A percentile compares a stretch with the other conserved stretches of the same genome.
Conservation (phyloP, 148 eudicot species). For the Cornus suecica region DNA sequence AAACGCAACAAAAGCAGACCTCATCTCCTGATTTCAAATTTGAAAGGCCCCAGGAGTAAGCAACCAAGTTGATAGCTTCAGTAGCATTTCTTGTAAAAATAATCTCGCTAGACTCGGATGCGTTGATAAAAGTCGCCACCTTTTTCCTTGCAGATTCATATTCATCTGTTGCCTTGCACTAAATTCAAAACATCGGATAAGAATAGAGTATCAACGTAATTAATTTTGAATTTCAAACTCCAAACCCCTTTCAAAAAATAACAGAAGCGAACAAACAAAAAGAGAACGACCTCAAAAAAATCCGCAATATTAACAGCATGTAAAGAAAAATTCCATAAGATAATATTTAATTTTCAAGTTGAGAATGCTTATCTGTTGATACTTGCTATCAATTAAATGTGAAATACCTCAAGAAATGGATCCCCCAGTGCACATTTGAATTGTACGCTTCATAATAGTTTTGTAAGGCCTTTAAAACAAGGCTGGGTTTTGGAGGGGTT, state of each 20-base stretch:
- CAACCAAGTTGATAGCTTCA: constrained; percentile 93
- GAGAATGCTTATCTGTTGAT: neutral
- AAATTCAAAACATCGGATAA: constrained; percentile 7
- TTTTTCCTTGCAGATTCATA: constrained; percentile 87
- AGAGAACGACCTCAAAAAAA: neutral
- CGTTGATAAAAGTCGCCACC: constrained; percentile 82
- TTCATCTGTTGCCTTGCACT: constrained; percentile 95
- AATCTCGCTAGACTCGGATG: constrained; percentile 68
- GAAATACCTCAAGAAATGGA: constrained; percentile 77
- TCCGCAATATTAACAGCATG: neutral
- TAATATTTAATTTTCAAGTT: neutral
- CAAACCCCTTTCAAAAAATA: constrained; percentile 3
- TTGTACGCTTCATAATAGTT: constrained; percentile 79
- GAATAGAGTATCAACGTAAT: neutral
- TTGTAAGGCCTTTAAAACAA: constrained; percentile 67
- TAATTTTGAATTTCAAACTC: neutral
- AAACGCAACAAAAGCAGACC: constrained; percentile 36
- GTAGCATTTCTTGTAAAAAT: constrained; percentile 96
- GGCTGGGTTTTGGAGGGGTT: constrained; percentile 87
- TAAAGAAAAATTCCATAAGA: neutral
- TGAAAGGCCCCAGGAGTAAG: constrained; percentile 88
- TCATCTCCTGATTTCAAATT: constrained; percentile 80
- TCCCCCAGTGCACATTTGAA: constrained; percentile 95
- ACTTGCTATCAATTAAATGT: neutral
- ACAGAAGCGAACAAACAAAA: no score